A percentile compares a stretch with the other conserved stretches of the same genome.
phyloP scores from a whole-genome alignment of 345 rosid species.

The Heritiera littoralis region DNA sequence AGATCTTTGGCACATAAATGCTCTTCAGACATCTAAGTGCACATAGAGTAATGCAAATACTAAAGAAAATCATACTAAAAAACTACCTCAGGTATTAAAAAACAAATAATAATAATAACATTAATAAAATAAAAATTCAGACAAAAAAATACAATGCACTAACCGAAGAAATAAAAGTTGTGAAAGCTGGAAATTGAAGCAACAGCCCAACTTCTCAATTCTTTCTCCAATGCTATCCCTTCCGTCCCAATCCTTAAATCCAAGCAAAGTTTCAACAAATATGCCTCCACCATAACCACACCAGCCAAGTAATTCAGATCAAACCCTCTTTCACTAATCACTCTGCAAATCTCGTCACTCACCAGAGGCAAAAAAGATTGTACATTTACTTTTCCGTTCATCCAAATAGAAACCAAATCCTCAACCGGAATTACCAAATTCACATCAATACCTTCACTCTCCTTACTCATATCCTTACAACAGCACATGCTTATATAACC shows the following conservation, averaged over 20 bases:
- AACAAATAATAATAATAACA: not conserved
- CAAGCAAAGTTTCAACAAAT: conserved; percentile 55
- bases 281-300: conserved; percentile 45
- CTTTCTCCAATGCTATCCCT: conserved; percentile 40
- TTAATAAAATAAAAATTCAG: too few relatives aligned
- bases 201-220: conserved; percentile 49
- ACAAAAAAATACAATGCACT: conserved; percentile 22
- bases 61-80: not conserved
- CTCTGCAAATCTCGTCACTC: conserved; percentile 31
- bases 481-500: conserved; percentile 46
- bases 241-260: conserved; percentile 27
- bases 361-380: conserved; percentile 44
- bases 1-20: not conserved
- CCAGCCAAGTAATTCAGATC: conserved; percentile 51
- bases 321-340: conserved; percentile 28
- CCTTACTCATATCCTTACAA: conserved; percentile 30
- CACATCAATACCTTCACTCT: conserved; percentile 5
- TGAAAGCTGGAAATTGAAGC: conserved; percentile 47
- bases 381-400: conserved; percentile 27
- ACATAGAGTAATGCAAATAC: not conserved
- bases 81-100: not conserved
- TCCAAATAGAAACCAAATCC: conserved; percentile 50
- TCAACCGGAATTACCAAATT: conserved; percentile 29
- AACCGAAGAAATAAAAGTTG: conserved; percentile 53
- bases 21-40: not conserved